phyloP scores from a whole-genome alignment of 768 basidiomycete species.

The Lyophyllum atratum region DNA sequence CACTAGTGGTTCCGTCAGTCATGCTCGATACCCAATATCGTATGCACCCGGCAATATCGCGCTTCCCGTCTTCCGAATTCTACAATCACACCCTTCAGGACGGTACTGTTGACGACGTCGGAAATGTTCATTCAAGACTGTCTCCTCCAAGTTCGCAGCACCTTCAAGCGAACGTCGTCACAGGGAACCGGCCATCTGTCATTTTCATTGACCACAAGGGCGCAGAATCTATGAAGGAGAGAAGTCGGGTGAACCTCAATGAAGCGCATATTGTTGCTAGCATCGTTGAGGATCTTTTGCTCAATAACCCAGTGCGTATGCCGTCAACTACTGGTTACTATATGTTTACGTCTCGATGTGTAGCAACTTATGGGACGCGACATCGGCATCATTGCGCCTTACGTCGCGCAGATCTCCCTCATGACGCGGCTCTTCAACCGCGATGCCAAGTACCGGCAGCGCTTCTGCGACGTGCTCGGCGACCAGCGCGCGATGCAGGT shows the following conservation, averaged over 20 bases:
- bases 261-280: slow-evolving; percentile 80
- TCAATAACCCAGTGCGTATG: slow-evolving; percentile 66
- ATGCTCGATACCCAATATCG: slow-evolving; percentile 96
- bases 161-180: slow-evolving; percentile 37
- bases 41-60: slow-evolving; percentile 91
- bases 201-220: slow-evolving; percentile 84
- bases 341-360: slow-evolving; percentile 3
- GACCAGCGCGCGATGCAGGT: slow-evolving; percentile 66
- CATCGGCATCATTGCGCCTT: slow-evolving; percentile 93
- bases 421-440: slow-evolving; percentile 66
- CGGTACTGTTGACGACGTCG: slow-evolving; percentile 64
- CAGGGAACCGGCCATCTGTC: slow-evolving; percentile 55
- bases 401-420: slow-evolving; percentile 81
- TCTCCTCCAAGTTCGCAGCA: slow-evolving; percentile 64
- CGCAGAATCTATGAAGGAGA: slow-evolving; percentile 63
- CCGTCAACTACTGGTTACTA: slow-evolving; percentile 5
- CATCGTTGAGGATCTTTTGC: slow-evolving; percentile 80
- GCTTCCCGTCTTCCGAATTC: slow-evolving; percentile 84
- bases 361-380: slow-evolving; percentile 68
- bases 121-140: slow-evolving; percentile 51
- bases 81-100: slow-evolving; percentile 72
- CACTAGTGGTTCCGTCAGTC: slow-evolving; percentile 76
- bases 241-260: slow-evolving; percentile 74
- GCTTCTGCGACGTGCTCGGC: slow-evolving; percentile 65
- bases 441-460: slow-evolving; percentile 50